Conservation (phyloP, 2,329 filamentous ascomycete genomes). For the Macrophomina pseudophaseolina region DNA sequence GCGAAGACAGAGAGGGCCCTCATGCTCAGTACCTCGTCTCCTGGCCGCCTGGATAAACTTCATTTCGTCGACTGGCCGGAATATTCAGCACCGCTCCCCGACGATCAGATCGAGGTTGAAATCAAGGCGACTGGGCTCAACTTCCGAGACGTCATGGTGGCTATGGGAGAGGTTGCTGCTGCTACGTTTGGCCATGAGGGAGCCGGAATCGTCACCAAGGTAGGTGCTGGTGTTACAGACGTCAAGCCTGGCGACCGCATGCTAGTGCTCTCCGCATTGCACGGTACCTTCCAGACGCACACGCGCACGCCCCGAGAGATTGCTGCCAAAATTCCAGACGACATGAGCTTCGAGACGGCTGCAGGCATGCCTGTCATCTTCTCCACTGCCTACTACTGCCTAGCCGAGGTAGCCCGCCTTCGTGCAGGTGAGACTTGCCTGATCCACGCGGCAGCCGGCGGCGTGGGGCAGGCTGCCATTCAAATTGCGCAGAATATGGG, state of each 20-base stretch:
- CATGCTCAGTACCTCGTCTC: background rate
- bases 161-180: constrained; percentile 25
- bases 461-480: constrained; percentile 38
- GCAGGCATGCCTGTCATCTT: constrained; percentile 31
- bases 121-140: constrained; percentile 30
- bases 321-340: constrained; percentile 30
- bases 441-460: constrained; percentile 39
- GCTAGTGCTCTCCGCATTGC: background rate
- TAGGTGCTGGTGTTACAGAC: background rate
- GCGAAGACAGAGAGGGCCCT: background rate
- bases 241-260: constrained; percentile 18
- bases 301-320: background rate
- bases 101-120: constrained; percentile 32
- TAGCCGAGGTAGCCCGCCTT: constrained; percentile 29
- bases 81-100: constrained; percentile 5
- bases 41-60: background rate
- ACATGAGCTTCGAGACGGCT: constrained; percentile 32
- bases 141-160: constrained; percentile 28
- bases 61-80: constrained; percentile 1
- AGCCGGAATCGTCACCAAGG: constrained; percentile 26
- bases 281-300: constrained; percentile 8
- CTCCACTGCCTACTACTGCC: constrained; percentile 30
- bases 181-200: constrained; percentile 29
- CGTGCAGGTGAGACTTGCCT: constrained; percentile 30
- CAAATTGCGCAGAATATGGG: constrained; percentile 32